Evolutionary conservation across 1,139 yeast genomes (phyloP).

Genomic region (Hyphopichia khmerensis): DNA sequence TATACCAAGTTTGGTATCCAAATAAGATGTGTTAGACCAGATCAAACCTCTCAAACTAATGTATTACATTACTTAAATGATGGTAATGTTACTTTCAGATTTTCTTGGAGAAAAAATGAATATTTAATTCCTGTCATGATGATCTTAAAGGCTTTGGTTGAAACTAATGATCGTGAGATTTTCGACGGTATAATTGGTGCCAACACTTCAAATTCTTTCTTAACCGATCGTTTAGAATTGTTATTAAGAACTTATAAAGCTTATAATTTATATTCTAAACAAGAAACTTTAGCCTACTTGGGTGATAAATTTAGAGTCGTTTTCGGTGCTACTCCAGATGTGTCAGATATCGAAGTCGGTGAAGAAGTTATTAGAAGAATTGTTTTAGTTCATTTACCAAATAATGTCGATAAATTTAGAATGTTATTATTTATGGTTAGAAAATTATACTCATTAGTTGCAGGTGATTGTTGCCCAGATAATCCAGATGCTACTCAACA

Average conservation of each 20-base stretch:
- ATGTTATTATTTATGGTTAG: conserved; percentile 91
- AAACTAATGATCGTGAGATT: conserved; percentile 90
- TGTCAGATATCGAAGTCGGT: conserved; percentile 89
- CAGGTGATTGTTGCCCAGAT: conserved; percentile 96
- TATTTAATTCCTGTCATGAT: conserved; percentile 90
- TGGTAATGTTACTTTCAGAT: conserved; percentile 94
- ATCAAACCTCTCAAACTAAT: conserved; percentile 95
- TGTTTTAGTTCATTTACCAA: conserved; percentile 82
- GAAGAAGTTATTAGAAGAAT: conserved; percentile 77
- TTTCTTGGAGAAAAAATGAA: conserved; percentile 96
- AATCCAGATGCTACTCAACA: conserved; percentile 99
- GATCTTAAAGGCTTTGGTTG: conserved; percentile 86
- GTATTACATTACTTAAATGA: conserved; percentile 93
- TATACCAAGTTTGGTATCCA: conserved; percentile 92
- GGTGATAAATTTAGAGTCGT: conserved; percentile 97
- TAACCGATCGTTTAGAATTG: conserved; percentile 96
- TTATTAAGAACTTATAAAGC: conserved; percentile 83
- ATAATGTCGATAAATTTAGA: conserved; percentile 76
- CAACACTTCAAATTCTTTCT: conserved; percentile 82
- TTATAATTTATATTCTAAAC: conserved; percentile 74
- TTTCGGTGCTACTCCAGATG: conserved; percentile 84
- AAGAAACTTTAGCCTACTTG: conserved; percentile 86
- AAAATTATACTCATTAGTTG: conserved; percentile 89
- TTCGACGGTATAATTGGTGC: conserved; percentile 95
- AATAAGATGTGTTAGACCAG: conserved; percentile 91